These are phyloP conservation scores for Fusarium incarnatum DNA, from an alignment of 2,329 filamentous ascomycete genomes.

Conservation along the genomic window DNA sequence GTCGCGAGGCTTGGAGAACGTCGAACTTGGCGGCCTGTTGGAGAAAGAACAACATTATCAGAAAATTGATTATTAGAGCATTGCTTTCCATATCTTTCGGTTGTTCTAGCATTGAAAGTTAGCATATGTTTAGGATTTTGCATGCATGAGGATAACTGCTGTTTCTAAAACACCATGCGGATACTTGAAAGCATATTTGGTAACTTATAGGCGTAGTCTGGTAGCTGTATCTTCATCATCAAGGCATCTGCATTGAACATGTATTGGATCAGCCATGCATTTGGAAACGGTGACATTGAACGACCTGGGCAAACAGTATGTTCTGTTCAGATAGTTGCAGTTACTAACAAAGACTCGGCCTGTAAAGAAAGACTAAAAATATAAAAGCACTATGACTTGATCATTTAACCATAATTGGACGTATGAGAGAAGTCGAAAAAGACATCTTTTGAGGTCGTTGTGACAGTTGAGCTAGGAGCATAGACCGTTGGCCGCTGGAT, in stretches of 20 bases:
- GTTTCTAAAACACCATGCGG: not conserved
- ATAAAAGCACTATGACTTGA: not conserved
- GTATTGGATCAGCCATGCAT: not conserved
- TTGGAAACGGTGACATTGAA: no score
- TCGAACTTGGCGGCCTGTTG: not conserved
- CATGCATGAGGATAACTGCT: not conserved
- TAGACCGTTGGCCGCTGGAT: conserved; percentile 7
- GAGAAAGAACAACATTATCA: not conserved
- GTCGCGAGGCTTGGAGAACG: not conserved
- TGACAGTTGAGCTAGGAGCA: conserved; percentile 12
- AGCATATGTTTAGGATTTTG: not conserved
- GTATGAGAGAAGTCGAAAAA: not conserved
- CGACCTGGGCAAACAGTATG: no score
- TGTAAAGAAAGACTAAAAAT: no score
- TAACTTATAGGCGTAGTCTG: not conserved
- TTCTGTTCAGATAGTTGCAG: not conserved
- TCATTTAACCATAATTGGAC: not conserved
- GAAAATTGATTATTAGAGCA: not conserved
- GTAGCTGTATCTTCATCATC: no score
- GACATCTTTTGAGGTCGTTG: not conserved
- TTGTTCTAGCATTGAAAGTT: not conserved
- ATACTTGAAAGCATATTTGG: not conserved
- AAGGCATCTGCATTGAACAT: no score
- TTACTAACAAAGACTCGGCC: no score
- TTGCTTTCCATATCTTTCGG: not conserved